phyloP scores from a whole-genome alignment of 768 basidiomycete genomes.

The Favolaschia claudopus region DNA sequence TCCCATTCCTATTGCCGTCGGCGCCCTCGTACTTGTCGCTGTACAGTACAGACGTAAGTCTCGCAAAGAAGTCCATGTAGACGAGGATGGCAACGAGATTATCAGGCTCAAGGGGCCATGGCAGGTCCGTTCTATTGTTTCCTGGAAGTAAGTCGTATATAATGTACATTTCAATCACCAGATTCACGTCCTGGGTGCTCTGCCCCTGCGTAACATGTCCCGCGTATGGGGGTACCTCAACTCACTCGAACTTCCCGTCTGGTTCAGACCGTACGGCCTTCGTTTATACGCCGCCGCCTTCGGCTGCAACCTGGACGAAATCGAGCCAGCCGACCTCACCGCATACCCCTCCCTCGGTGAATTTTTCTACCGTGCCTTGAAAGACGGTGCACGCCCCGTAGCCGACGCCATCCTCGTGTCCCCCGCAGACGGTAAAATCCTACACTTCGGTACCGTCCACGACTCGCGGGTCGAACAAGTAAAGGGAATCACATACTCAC shows the following conservation, averaged over 20 bases:
- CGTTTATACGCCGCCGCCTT: constrained; percentile 87
- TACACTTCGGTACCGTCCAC: constrained; percentile 90
- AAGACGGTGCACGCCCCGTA: constrained; percentile 82
- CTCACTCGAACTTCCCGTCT: constrained; percentile 90
- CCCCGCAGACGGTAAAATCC: constrained; percentile 91
- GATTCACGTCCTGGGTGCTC: constrained; percentile 97
- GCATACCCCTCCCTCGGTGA: constrained; percentile 88
- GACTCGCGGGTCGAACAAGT: constrained; percentile 90
- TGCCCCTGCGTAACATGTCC: constrained; percentile 95
- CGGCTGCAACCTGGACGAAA: constrained; percentile 93
- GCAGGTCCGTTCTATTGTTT: constrained; percentile 67
- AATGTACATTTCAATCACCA: constrained; percentile 34
- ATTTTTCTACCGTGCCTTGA: constrained; percentile 93
- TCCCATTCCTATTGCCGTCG: constrained; percentile 89
- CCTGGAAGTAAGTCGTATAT: not conserved
- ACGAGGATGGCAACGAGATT: constrained; percentile 84
- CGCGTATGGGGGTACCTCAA: constrained; percentile 97
- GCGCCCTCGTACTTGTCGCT: constrained; percentile 84
- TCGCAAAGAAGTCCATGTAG: constrained; percentile 72
- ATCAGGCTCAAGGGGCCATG: constrained; percentile 89
- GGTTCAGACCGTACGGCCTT: constrained; percentile 93
- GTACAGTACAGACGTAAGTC: constrained; percentile 77
- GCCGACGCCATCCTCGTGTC: constrained; percentile 82
- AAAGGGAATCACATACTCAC: constrained; percentile 96
- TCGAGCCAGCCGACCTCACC: constrained; percentile 79